Evolutionary conservation across 768 basidiomycete genomes (phyloP), one percentile per base, ranked within the genome.

Genomic region (Amanita exitialis): DNA sequence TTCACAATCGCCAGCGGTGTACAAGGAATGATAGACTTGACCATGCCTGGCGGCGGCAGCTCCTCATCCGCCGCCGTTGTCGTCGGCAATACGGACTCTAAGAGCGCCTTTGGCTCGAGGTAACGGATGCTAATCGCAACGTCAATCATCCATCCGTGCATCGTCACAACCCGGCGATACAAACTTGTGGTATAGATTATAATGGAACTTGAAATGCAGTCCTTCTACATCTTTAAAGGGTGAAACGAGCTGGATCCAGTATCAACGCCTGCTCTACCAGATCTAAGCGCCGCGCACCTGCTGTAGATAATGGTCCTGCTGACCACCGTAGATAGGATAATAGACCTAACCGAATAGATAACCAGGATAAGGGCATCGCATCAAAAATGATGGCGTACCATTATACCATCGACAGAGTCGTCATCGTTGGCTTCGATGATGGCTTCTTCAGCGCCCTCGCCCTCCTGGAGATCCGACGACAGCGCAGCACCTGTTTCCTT

Each of bases 151-250:
- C 2, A 30, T 56, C 47, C 9, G 54, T 23, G 50, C 23, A 38
- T 5, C 4, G 18, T n/a, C 18, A 47, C 20, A 32, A 7, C 48
- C n/a, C 27, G 7, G 18, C 16, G 37, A 51, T 47, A 25, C 56
- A 79, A 57, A 95, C 93, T 95, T 96, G 74, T 95, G 91, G 65
- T 94, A 93, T 49, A 95, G 71, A 65, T 94, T 95, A 62, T 86
- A 89, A 61, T 92, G 87, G 64, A 96, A 98, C 63, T 94, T 94
- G 73, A 90, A 90, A 67, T 99, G 82, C 47, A 99, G 75, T 2
- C 96, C 95, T 68, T 99, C 96, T 54, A 99, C 96, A 58, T 99
- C 96, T 69, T 99, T 99, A 56, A 86, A 77, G 2, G 96, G 93
- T 0, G 91, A 93, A 6, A 99, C 93, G 51, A 97, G 81, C 87